Percentiles rank a stretch among this genome's conserved stretches.
These are phyloP conservation scores for Elsinoe arachidis DNA, from an alignment of 2,329 filamentous ascomycete genomes.

Conservation along the genomic window DNA sequence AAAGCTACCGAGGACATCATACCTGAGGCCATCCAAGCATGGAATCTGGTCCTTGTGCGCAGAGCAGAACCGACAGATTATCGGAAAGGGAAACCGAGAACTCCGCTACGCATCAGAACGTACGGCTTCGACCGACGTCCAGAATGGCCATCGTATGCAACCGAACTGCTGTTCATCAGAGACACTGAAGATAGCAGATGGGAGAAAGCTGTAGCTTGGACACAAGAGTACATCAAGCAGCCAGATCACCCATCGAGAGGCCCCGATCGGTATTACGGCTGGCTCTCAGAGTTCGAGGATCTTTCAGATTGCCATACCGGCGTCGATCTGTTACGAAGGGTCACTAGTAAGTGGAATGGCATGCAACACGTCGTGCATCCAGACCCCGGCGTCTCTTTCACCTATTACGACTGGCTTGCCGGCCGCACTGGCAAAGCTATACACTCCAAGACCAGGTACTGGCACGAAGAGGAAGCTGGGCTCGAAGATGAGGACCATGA, in stretches of 20 bases:
- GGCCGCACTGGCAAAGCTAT: neutral
- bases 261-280: neutral
- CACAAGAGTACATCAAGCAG: slow-evolving; percentile 3
- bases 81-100: neutral
- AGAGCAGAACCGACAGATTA: neutral
- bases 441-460: neutral
- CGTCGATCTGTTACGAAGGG: neutral
- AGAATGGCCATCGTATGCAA: neutral
- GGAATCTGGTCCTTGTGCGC: slow-evolving; percentile 15
- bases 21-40: slow-evolving; percentile 7
- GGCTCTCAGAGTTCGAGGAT: neutral
- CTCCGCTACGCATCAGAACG: slow-evolving; percentile 2
- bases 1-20: slow-evolving; percentile 15
- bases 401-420: slow-evolving; percentile 12
- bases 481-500: neutral
- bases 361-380: neutral
- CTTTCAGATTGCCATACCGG: neutral
- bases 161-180: neutral
- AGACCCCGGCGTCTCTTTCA: slow-evolving; percentile 11
- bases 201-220: slow-evolving; percentile 6
- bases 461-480: neutral
- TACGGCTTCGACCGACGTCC: slow-evolving; percentile 5
- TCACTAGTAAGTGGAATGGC: neutral
- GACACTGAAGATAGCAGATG: neutral
- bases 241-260: neutral